A percentile compares a stretch with the other conserved stretches of the same genome.
Evolutionary conservation across 2,329 filamentous ascomycete genomes (phyloP).

Genomic region (Akanthomyces muscarius): DNA sequence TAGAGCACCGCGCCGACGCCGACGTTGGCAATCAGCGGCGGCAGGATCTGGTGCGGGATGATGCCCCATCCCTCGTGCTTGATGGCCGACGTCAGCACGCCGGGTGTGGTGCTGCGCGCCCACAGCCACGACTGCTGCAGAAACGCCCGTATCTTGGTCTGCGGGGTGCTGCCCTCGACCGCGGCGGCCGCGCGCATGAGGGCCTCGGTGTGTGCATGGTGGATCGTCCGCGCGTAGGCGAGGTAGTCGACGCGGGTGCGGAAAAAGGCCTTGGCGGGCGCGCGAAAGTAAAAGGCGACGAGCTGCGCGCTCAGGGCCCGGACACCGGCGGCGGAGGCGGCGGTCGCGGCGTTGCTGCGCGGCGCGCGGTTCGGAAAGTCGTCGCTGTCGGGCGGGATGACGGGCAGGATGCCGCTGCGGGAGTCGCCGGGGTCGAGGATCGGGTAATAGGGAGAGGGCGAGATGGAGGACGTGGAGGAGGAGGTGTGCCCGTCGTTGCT

Average conservation of each 20-base stretch:
- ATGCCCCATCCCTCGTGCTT: slow-evolving; percentile 68
- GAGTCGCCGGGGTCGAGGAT: slow-evolving; percentile 22
- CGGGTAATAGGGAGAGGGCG: slow-evolving; percentile 24
- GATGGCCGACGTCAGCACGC: slow-evolving; percentile 64
- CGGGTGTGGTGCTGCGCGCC: slow-evolving; percentile 63
- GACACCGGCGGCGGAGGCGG: slow-evolving; percentile 79
- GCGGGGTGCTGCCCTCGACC: slow-evolving; percentile 29
- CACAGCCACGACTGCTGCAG: slow-evolving; percentile 44
- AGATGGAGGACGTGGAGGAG: slow-evolving; percentile 24
- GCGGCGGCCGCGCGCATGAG: slow-evolving; percentile 35
- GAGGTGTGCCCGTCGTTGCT: slow-evolving; percentile 10
- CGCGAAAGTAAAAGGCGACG: slow-evolving; percentile 86
- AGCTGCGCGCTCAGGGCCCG: slow-evolving; percentile 79
- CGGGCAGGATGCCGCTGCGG: slow-evolving; percentile 41
- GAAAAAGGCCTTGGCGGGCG: slow-evolving; percentile 90
- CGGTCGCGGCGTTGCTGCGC: slow-evolving; percentile 56
- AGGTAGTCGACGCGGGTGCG: slow-evolving; percentile 82
- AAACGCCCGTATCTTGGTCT: slow-evolving; percentile 31
- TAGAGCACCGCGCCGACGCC: slow-evolving; percentile 71
- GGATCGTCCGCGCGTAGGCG: slow-evolving; percentile 52
- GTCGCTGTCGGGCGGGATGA: slow-evolving; percentile 40
- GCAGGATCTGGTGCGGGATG: slow-evolving; percentile 71
- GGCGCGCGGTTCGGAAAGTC: slow-evolving; percentile 43
- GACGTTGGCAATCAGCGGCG: slow-evolving; percentile 70
- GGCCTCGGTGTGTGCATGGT: slow-evolving; percentile 41